Percentiles rank a stretch among this genome's conserved stretches.
phyloP scores from a whole-genome alignment of 345 rosid species.

The Pistacia vera region DNA sequence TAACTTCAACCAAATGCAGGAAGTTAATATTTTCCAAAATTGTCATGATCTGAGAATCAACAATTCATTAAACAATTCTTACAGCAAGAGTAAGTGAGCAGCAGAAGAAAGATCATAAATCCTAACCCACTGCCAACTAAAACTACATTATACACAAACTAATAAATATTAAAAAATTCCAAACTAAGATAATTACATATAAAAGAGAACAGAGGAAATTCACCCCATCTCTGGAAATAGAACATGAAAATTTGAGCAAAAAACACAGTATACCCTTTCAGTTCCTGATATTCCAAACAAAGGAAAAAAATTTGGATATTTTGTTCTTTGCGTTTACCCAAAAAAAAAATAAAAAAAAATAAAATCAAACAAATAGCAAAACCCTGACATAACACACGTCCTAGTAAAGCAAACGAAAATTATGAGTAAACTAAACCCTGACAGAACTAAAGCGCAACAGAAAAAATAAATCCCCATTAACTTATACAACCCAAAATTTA shows the following conservation, averaged over 20 bases:
- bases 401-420: not conserved
- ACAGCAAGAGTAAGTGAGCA: not conserved
- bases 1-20: not conserved
- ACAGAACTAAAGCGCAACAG: not conserved
- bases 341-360: not conserved
- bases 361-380: not conserved
- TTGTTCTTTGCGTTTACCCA: not conserved
- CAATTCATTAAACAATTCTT: not conserved
- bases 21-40: not conserved
- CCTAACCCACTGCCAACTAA: not conserved
- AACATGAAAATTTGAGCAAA: not conserved
- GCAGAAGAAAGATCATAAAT: not conserved
- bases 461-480: no score
- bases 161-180: not conserved
- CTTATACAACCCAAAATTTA: not conserved
- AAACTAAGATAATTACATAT: not conserved
- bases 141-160: not conserved
- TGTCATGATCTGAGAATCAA: not conserved
- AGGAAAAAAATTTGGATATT: not conserved
- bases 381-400: not conserved
- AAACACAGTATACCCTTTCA: not conserved
- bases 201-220: slow-evolving; percentile 5
- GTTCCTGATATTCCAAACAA: slow-evolving; percentile 11
- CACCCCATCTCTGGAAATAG: not conserved
- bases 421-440: not conserved